Percentiles rank a stretch among this genome's conserved stretches.
Conservation (phyloP, 768 basidiomycete genomes). For the Pisolithus sp. region DNA sequence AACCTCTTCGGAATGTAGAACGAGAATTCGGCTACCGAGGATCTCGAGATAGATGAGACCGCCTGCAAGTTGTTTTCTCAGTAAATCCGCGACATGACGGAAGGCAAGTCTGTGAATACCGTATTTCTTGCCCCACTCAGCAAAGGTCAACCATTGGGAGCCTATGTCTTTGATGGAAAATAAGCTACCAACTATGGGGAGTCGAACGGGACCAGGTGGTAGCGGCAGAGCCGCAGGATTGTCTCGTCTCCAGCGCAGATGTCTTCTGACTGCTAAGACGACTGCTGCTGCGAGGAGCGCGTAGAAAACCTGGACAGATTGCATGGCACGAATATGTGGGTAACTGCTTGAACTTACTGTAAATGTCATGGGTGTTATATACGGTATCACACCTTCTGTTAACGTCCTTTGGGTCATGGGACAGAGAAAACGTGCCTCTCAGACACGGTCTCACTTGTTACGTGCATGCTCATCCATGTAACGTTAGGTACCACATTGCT, state of each 20-base stretch:
- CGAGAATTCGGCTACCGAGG: slow-evolving; percentile 15
- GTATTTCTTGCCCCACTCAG: slow-evolving; percentile 37
- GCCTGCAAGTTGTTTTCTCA: slow-evolving; percentile 6
- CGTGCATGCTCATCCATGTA: too few species aligned
- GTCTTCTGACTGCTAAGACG: background rate
- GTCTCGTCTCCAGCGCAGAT: slow-evolving; percentile 3
- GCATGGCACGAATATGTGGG: background rate
- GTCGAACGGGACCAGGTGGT: slow-evolving; percentile 38
- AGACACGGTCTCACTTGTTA: too few species aligned
- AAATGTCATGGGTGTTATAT: too few species aligned
- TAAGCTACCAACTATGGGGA: slow-evolving; percentile 41
- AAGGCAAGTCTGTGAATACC: slow-evolving; percentile 19
- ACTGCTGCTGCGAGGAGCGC: background rate
- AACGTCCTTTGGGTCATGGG: too few species aligned
- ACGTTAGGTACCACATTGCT: too few species aligned
- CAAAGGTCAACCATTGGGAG: slow-evolving; percentile 32
- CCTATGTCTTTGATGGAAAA: slow-evolving; percentile 36
- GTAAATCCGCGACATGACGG: background rate
- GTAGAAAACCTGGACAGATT: background rate
- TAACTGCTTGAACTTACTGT: background rate
- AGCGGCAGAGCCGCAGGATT: slow-evolving; percentile 19
- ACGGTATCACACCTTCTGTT: too few species aligned
- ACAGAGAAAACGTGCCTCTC: too few species aligned
- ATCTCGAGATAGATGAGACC: slow-evolving; percentile 23
- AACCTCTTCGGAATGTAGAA: slow-evolving; percentile 19